phyloP scores from a whole-genome alignment of 139 green algal species.

The Mesotaenium endlicherianum region DNA sequence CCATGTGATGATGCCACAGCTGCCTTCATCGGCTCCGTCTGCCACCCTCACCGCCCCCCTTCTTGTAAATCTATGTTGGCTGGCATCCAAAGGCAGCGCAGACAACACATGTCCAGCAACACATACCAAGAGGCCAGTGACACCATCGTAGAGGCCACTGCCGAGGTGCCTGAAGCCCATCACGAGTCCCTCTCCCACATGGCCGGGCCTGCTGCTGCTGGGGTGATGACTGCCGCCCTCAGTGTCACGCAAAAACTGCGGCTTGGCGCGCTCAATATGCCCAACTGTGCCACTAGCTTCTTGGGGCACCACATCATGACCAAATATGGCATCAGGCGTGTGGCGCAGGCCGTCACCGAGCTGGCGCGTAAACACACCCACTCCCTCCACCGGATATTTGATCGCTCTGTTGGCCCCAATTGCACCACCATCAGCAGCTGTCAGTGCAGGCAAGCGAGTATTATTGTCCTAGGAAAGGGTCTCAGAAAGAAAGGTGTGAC shows the following conservation, averaged over 20 bases:
- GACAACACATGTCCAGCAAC: background rate
- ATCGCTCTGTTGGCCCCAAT: too few relatives aligned
- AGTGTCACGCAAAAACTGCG: background rate
- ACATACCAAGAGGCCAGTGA: constrained; percentile 32
- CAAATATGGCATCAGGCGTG: constrained; percentile 35
- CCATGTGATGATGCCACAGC: background rate
- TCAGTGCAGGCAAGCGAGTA: too few relatives aligned
- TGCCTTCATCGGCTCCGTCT: constrained; percentile 31
- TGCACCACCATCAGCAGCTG: too few relatives aligned
- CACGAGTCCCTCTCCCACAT: constrained; percentile 25
- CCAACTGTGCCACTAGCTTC: background rate
- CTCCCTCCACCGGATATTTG: constrained; percentile 28
- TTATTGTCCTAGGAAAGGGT: too few relatives aligned
- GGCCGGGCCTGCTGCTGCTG: background rate
- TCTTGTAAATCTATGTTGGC: too few relatives aligned
- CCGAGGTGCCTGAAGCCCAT: constrained; percentile 17
- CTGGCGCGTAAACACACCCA: constrained; percentile 23
- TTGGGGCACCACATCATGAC: background rate
- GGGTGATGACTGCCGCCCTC: too few relatives aligned
- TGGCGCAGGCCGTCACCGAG: constrained; percentile 18
- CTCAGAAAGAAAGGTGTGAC: background rate
- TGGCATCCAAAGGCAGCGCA: too few relatives aligned
- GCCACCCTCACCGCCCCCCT: background rate
- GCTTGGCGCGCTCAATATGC: background rate
- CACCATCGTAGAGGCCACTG: constrained; percentile 24